phyloP scores from a whole-genome alignment of 345 rosid genomes.

The Melaleuca quinquenervia region DNA sequence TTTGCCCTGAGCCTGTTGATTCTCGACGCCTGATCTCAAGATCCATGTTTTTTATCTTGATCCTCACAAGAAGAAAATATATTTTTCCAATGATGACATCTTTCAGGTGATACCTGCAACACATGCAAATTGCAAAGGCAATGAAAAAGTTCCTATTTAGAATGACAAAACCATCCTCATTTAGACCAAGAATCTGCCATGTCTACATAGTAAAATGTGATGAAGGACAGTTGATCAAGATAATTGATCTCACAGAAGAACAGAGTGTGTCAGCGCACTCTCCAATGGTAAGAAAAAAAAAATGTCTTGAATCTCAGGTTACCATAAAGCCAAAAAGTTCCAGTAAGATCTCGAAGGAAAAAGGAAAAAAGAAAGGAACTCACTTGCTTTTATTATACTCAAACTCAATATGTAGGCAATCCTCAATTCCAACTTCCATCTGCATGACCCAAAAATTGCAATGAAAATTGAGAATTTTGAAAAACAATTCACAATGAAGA shows the following conservation, averaged over 20 bases:
- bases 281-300: background rate
- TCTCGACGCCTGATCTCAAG: constrained; percentile 97
- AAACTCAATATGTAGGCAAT: constrained; percentile 94
- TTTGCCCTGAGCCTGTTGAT: constrained; percentile 94
- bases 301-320: background rate
- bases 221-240: background rate
- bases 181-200: background rate
- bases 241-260: background rate
- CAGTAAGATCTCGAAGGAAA: background rate
- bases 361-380: constrained; percentile 5
- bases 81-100: constrained; percentile 97
- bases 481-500: background rate
- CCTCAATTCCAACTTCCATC: constrained; percentile 99
- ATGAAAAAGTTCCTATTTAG: background rate
- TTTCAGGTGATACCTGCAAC: constrained; percentile 83
- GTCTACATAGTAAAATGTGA: background rate
- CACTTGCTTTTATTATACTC: constrained; percentile 99
- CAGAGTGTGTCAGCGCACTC: background rate
- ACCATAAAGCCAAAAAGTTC: background rate
- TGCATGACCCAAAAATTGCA: constrained; percentile 14
- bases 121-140: background rate
- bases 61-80: constrained; percentile 95
- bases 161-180: background rate
- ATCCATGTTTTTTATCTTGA: constrained; percentile 98
- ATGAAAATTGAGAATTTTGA: background rate